phyloP scores from a whole-genome alignment of 164 flowering plant genomes.

The Tinospora cordifolia region DNA sequence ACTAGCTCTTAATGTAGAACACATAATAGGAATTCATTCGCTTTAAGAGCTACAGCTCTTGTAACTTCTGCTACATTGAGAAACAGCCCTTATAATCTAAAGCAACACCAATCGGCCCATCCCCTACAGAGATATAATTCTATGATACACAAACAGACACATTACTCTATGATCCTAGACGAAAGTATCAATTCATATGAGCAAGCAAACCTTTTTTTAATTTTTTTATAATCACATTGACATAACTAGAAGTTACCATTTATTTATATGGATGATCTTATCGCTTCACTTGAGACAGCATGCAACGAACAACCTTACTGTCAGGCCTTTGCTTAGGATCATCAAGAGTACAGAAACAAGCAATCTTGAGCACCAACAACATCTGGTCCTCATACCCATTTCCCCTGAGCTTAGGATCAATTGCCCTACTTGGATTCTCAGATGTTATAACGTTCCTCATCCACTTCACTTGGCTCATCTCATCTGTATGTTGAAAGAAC shows the following conservation, averaged over 20 bases:
- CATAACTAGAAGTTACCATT: neutral
- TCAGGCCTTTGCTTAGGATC: constrained; percentile 85
- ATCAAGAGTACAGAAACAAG: constrained; percentile 82
- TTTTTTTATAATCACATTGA: too few species aligned
- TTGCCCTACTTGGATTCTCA: constrained; percentile 53
- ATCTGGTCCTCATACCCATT: constrained; percentile 71
- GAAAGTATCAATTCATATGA: neutral
- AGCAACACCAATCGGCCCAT: too few species aligned
- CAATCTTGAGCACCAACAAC: constrained; percentile 75
- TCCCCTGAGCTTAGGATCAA: constrained; percentile 56
- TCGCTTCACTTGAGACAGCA: constrained; percentile 67
- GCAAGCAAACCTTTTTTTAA: too few species aligned
- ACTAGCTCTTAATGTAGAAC: too few species aligned
- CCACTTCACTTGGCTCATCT: constrained; percentile 79
- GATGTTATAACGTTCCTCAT: constrained; percentile 73
- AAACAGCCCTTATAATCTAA: too few species aligned
- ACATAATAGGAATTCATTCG: neutral
- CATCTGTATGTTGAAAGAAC: constrained; percentile 57
- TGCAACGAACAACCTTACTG: constrained; percentile 66
- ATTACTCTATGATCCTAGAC: neutral
- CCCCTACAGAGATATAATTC: too few species aligned
- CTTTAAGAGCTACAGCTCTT: neutral
- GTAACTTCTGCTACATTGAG: neutral
- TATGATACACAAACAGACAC: too few species aligned
- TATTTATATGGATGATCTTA: constrained; percentile 2